phyloP scores from a whole-genome alignment of 805 yeast genomes.

The Ogataea pini region DNA sequence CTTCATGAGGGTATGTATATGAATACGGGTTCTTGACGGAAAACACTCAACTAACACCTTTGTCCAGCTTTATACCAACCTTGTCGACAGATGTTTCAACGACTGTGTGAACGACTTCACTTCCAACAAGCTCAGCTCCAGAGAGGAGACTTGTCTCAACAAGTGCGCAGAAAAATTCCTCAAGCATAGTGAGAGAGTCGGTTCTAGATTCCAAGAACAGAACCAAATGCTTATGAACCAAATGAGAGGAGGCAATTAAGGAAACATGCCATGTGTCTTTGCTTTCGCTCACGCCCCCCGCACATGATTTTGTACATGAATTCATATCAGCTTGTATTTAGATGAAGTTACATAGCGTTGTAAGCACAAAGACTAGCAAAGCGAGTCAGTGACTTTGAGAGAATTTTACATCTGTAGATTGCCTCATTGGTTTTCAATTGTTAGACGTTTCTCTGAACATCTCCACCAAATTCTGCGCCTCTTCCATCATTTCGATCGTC shows the following conservation, averaged over 20 bases:
- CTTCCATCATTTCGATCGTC: constrained; percentile 71
- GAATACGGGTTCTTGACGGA: too few relatives aligned
- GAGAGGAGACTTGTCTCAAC: constrained; percentile 83
- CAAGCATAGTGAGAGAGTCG: constrained; percentile 97
- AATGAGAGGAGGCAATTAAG: constrained; percentile 41
- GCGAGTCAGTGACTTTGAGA: neutral
- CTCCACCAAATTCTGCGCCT: constrained; percentile 55
- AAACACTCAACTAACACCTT: constrained; percentile 1
- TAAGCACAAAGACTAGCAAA: neutral
- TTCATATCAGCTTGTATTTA: constrained; percentile 17
- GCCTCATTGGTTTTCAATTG: too few relatives aligned
- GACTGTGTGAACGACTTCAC: constrained; percentile 99
- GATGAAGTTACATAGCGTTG: constrained; percentile 9
- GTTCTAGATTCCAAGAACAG: constrained; percentile 98
- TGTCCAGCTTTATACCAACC: constrained; percentile 70
- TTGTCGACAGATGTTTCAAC: constrained; percentile 94
- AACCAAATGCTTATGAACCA: constrained; percentile 75
- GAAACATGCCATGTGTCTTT: neutral
- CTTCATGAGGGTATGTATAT: constrained; percentile 81
- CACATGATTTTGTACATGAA: constrained; percentile 8
- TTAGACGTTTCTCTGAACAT: constrained; percentile 52
- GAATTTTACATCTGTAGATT: too few relatives aligned
- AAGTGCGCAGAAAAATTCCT: constrained; percentile 96
- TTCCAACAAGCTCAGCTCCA: constrained; percentile 78
- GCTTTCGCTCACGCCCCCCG: neutral